phyloP scores from a whole-genome alignment of 768 basidiomycete species.

The Tephrocybe sp. region DNA sequence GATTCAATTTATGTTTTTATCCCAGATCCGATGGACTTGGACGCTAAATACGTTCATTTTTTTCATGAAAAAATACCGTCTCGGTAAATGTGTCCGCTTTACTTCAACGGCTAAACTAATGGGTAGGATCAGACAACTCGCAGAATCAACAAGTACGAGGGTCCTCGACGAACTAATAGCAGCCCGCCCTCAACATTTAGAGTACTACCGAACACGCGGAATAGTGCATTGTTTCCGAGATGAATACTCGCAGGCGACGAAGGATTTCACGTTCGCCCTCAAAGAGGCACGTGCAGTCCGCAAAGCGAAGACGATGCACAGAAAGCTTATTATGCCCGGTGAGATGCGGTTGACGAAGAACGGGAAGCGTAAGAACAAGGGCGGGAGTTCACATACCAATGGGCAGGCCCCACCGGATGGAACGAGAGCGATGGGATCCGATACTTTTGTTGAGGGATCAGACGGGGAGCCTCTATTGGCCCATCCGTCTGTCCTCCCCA shows the following conservation, averaged over 20 bases:
- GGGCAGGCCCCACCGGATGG: constrained; percentile 72
- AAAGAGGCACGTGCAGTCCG: constrained; percentile 74
- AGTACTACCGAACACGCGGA: constrained; percentile 87
- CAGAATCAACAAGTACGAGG: constrained; percentile 79
- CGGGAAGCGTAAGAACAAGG: constrained; percentile 57
- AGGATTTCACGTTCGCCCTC: constrained; percentile 80
- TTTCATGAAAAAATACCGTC: constrained; percentile 96
- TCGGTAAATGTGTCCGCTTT: constrained; percentile 44
- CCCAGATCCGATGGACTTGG: constrained; percentile 71
- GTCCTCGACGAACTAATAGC: constrained; percentile 80
- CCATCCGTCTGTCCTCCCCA: constrained; percentile 75
- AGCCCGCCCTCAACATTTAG: constrained; percentile 70
- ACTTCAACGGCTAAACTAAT: constrained; percentile 1
- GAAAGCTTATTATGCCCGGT: constrained; percentile 35
- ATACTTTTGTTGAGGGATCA: constrained; percentile 44
- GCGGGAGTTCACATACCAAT: constrained; percentile 39
- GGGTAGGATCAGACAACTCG: constrained; percentile 63
- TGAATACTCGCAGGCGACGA: constrained; percentile 70
- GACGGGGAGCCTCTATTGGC: constrained; percentile 52
- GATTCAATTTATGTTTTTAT: not conserved
- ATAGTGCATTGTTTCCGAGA: constrained; percentile 90
- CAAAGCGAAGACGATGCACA: constrained; percentile 60
- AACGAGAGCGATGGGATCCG: constrained; percentile 46
- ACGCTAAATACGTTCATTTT: constrained; percentile 89
- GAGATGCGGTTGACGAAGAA: constrained; percentile 38